Evolutionary conservation across 1,284 basidiomycete genomes (phyloP).

Genomic region (Cutaneotrichosporon cutaneum): DNA sequence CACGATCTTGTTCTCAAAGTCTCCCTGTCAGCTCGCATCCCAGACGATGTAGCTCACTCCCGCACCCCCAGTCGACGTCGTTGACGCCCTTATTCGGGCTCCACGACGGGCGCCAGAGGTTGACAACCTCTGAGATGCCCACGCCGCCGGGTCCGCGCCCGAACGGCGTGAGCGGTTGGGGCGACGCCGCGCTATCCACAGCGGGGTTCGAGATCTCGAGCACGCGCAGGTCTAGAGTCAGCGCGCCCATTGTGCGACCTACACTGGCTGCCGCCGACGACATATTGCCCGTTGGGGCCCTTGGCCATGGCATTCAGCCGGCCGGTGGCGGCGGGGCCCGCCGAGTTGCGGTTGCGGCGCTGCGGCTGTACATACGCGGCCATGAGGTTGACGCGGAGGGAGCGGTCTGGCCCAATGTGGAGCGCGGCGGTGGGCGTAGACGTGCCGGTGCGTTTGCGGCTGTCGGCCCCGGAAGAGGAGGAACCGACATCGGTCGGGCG

Average conservation of each 20-base stretch:
- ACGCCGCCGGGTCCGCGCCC: constrained; percentile 43
- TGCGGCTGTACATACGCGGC: constrained; percentile 5
- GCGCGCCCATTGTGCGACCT: constrained; percentile 20
- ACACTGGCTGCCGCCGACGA: constrained; percentile 51
- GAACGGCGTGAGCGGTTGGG: constrained; percentile 19
- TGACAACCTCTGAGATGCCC: constrained; percentile 45
- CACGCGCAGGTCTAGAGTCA: constrained; percentile 43
- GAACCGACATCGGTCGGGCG: constrained; percentile 14
- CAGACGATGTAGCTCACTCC: constrained; percentile 57
- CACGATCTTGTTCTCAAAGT: constrained; percentile 71
- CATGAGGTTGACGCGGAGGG: constrained; percentile 39
- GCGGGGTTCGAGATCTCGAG: constrained; percentile 36
- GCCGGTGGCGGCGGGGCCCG: constrained; percentile 27
- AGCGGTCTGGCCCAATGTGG: constrained; percentile 23
- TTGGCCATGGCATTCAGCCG: constrained; percentile 47
- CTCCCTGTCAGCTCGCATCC: constrained; percentile 51
- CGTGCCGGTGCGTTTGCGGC: constrained; percentile 10
- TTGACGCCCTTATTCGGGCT: constrained; percentile 47
- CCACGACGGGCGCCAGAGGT: constrained; percentile 50
- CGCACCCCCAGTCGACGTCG: constrained; percentile 77
- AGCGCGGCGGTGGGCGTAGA: constrained; percentile 22
- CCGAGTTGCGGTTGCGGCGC: constrained; percentile 19
- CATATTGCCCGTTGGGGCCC: constrained; percentile 44
- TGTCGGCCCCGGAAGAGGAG: neutral
- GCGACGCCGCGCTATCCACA: neutral